Base-by-base conservation (phyloP, 768 basidiomycete genomes). In the Mycena belliarum region DNA sequence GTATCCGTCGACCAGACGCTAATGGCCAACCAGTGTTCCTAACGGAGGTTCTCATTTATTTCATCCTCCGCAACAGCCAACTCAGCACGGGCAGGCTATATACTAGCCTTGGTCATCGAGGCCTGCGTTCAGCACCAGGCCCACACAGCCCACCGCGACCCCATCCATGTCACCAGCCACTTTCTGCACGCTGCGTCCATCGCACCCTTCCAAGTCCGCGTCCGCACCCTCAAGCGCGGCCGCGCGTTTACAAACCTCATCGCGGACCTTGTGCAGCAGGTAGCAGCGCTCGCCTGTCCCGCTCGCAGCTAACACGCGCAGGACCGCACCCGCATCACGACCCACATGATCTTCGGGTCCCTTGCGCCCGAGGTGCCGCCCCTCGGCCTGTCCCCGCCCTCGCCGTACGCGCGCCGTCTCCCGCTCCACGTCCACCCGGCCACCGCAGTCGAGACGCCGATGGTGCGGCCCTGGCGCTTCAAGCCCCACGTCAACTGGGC, bases 261-360 rank as follows among this genome's bases (percentile, higher is more conserved):
- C 11, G 86, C 84, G 18, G 79, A 84, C 33, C 74, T 89, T 16
- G 50, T 81, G n/a, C 87, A 88, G 68, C 69, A 79, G 65, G 86
- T 86, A 61, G 7, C n/a, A 15, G 35, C 14, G 12, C 35, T 37
- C n/a, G 35, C 26, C 16, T 15, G 3, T 9, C 9, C 2, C 7
- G 33, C 4, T 49, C 24, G 9, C 15, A 49, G 28, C 20, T 18
- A 26, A 15, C 23, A 46, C 11, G 48, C 42, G 24, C 61, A 86
- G 86, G 76, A 72, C 24, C 59, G 71, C 14, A 73, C 71, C n/a
- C 81, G 72, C 41, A 73, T 86, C 41, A 78, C 76, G 1, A 71
- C 80, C 1, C 85, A 87, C 66, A 71, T 82, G 49, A 80, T 88
- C 28, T 87, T 86, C 57, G 81, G 82, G 10, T 65, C 72, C 47